Percentiles rank a stretch among this genome's conserved stretches.
phyloP scores from a whole-genome alignment of 495 filamentous ascomycete genomes.

The Xylaria curta region DNA sequence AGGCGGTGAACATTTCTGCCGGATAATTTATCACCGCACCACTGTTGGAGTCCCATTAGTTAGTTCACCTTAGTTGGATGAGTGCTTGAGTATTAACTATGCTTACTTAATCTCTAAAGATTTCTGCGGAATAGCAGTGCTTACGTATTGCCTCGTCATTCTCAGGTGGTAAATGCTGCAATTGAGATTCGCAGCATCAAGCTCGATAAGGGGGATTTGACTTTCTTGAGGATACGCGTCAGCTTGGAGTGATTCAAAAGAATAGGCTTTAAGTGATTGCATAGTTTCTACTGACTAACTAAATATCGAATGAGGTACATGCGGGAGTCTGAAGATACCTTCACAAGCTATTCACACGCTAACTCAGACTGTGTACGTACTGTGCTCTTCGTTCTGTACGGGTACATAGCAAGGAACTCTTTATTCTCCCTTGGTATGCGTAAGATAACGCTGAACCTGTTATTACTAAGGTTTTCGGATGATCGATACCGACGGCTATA shows the following conservation, averaged over 20 bases:
- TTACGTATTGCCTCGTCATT: neutral
- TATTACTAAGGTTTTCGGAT: neutral
- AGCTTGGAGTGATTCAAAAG: neutral
- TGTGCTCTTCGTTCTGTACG: neutral
- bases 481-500: neutral
- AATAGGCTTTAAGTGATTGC: neutral
- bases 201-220: neutral
- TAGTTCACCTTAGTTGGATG: neutral
- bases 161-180: neutral
- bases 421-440: neutral
- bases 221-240: neutral
- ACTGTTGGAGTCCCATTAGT: neutral
- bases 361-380: neutral
- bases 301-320: neutral
- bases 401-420: neutral
- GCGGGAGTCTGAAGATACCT: neutral
- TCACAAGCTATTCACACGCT: neutral
- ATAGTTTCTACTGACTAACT: too few species aligned
- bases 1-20: conserved; percentile 30
- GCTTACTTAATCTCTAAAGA: neutral
- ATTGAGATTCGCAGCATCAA: neutral
- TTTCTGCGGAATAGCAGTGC: neutral
- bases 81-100: neutral
- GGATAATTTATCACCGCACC: conserved; percentile 28
- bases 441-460: neutral